Evolutionary conservation across 352 stramenopile genomes (phyloP), one percentile per base, ranked within the genome.

Genomic region (Phytophthora colocasiae): DNA sequence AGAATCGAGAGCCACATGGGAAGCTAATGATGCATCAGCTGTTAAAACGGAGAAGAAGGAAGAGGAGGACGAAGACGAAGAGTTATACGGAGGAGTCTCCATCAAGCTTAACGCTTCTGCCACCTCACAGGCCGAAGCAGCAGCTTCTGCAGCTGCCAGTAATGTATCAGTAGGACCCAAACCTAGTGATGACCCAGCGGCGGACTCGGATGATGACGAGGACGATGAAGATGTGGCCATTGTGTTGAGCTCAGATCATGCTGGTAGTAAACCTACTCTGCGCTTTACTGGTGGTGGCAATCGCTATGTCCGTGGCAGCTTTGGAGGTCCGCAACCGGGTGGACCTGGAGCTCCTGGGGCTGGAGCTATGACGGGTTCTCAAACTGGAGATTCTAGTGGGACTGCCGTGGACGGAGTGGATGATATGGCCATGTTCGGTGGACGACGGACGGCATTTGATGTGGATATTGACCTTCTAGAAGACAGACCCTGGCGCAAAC

Each of bases 381-480:
- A 71, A 29, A n/a, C 61, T 10, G 66, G 56, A n/a, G 66, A 79
- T 10, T 15, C 15, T 12, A 58, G 53, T 4, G 56, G 32, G 17
- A 59, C 54, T 10, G 32, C n/a, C 2, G 41, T 12, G 6, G 74
- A 82, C 19, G 75, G 78, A 24, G 69, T 89, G 41, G 87, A 94
- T n/a, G 85, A 94, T 34, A 67, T 94, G 45, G 70, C 81, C 45
- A 73, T 90, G 44, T 92, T 94, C 61, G 86, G 88, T n/a, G 88
- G 85, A 19, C 83, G 88, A 31, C 85, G 88, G 44, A 97, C 89
- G 8, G 92, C 92, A 2, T 98, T 98, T 54, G 92, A 97, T 57
- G 87, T 98, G 43, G 90, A 97, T 60, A 97, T 98, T 47, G 91
- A 97, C 58, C 85, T 92, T 60, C 73, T 98, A 17, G 91, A 97